Percentiles rank a stretch among this genome's conserved stretches.
These are phyloP conservation scores for Aspergillus nidulans DNA, from an alignment of 495 filamentous ascomycete genomes.

Conservation along the genomic window DNA sequence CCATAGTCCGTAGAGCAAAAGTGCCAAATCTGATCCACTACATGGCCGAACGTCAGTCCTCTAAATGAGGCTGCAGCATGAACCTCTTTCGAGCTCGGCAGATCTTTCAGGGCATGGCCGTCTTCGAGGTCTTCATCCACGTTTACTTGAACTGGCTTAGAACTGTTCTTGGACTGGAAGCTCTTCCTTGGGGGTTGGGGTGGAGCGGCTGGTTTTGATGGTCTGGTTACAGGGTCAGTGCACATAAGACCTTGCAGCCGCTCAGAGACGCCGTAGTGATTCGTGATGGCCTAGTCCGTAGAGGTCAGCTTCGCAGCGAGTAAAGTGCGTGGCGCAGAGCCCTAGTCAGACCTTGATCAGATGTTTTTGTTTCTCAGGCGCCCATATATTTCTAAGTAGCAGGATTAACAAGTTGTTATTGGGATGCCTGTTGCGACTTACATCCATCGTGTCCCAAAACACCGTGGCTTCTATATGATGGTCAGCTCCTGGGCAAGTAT, in stretches of 20 bases:
- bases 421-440: constrained; percentile 28
- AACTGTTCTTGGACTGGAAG: constrained; percentile 10
- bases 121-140: constrained; percentile 32
- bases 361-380: constrained; percentile 55
- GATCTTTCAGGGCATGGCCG: constrained; percentile 23
- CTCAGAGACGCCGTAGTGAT: constrained; percentile 63
- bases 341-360: constrained; percentile 34
- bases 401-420: background rate
- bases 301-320: background rate
- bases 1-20: constrained; percentile 60
- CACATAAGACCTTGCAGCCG: constrained; percentile 64
- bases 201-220: constrained; percentile 14
- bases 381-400: constrained; percentile 61
- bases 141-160: constrained; percentile 11
- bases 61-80: constrained; percentile 25
- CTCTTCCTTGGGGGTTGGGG: constrained; percentile 10
- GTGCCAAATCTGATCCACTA: constrained; percentile 62
- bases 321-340: background rate
- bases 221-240: constrained; percentile 42
- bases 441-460: constrained; percentile 64
- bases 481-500: background rate
- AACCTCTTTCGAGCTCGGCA: constrained; percentile 20
- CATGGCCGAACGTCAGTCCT: constrained; percentile 38
- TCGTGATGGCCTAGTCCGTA: constrained; percentile 30
- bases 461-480: constrained; percentile 29